phyloP scores from a whole-genome alignment of 768 basidiomycete species.

The Candolleomyces aberdarensis region DNA sequence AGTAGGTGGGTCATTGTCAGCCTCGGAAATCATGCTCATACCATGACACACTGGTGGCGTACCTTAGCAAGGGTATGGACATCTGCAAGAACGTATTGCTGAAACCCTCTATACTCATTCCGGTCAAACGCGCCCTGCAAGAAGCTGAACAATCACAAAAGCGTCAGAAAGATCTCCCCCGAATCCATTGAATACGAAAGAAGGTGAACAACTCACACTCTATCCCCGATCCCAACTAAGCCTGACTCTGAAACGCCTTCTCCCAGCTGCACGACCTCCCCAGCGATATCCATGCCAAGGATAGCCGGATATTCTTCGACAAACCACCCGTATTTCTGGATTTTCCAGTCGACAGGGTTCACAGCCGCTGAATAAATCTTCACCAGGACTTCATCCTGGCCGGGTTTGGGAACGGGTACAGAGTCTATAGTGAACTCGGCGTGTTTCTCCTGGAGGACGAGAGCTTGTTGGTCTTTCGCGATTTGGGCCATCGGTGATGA shows the following conservation, averaged over 20 bases:
- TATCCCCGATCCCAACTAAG: constrained; percentile 44
- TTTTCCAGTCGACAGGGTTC: constrained; percentile 54
- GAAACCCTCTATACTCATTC: constrained; percentile 34
- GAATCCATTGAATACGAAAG: not conserved
- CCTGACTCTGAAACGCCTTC: constrained; percentile 38
- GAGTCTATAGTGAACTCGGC: constrained; percentile 38
- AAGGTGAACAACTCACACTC: constrained; percentile 35
- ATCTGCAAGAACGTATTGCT: constrained; percentile 36
- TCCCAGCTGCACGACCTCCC: constrained; percentile 31
- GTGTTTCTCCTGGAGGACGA: constrained; percentile 21
- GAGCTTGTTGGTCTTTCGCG: constrained; percentile 5
- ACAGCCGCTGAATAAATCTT: constrained; percentile 36
- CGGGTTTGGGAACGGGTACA: constrained; percentile 6
- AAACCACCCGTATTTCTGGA: constrained; percentile 38
- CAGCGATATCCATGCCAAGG: constrained; percentile 45
- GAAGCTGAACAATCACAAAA: constrained; percentile 28
- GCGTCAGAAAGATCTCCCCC: not conserved
- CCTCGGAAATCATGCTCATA: no score
- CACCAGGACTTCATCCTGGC: constrained; percentile 32
- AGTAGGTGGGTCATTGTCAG: not conserved
- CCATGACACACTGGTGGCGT: no score
- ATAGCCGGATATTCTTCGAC: constrained; percentile 44
- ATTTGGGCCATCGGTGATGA: no score
- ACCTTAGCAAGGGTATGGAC: constrained; percentile 37
- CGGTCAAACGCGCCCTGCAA: constrained; percentile 34